A percentile compares a stretch with the other conserved stretches of the same genome.
phyloP scores from a whole-genome alignment of 2,329 filamentous ascomycete genomes.

The Diaporthe humulicola region DNA sequence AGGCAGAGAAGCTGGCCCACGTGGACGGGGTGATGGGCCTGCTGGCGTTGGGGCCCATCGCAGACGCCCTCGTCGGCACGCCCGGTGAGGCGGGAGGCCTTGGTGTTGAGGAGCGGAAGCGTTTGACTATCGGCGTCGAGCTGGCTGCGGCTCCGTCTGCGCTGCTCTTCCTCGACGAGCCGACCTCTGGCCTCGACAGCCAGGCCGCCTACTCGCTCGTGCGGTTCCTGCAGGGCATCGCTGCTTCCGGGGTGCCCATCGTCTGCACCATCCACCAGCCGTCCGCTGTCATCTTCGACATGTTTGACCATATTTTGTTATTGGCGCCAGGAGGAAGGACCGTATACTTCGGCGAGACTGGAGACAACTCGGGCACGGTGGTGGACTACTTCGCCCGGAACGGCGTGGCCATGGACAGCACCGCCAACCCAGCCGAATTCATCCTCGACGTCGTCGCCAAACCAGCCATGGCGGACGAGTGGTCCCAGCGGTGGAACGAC shows the following conservation, averaged over 20 bases:
- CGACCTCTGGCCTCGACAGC: constrained; percentile 79
- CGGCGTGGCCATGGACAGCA: constrained; percentile 70
- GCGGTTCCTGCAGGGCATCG: constrained; percentile 75
- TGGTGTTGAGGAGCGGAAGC: constrained; percentile 60
- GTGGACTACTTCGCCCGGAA: constrained; percentile 75
- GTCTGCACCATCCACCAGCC: constrained; percentile 61
- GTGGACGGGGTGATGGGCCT: constrained; percentile 83
- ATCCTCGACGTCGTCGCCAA: constrained; percentile 76
- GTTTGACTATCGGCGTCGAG: constrained; percentile 81
- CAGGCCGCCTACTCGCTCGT: constrained; percentile 82
- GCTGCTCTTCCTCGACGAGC: constrained; percentile 81
- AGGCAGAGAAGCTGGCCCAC: constrained; percentile 79
- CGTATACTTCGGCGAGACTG: constrained; percentile 70
- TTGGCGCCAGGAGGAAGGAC: constrained; percentile 66
- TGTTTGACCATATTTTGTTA: constrained; percentile 66
- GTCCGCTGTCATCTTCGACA: constrained; percentile 55
- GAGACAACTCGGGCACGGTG: constrained; percentile 62
- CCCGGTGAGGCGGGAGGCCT: constrained; percentile 68
- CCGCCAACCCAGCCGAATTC: constrained; percentile 81
- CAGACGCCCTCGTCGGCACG: constrained; percentile 77
- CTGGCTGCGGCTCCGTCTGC: constrained; percentile 79
- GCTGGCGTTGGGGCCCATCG: constrained; percentile 71
- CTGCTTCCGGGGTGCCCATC: constrained; percentile 57
- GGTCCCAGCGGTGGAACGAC: background rate
- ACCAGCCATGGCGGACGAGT: constrained; percentile 47